phyloP scores from a whole-genome alignment of 306 rosid species.

The Rosa persica region DNA sequence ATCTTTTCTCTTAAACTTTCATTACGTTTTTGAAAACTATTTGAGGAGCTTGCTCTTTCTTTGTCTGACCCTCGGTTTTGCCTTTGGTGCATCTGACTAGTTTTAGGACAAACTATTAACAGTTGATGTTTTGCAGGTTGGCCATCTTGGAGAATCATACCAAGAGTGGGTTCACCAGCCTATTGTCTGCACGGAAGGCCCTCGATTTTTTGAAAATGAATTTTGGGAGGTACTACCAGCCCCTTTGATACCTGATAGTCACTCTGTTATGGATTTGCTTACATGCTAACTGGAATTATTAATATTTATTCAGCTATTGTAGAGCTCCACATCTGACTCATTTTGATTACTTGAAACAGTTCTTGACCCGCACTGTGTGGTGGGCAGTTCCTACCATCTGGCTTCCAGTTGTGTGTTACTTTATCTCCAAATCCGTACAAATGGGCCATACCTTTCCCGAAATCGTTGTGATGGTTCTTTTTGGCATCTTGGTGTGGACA shows the following conservation, averaged over 20 bases:
- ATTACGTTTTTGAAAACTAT: not conserved
- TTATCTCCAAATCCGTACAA: slow-evolving; percentile 51
- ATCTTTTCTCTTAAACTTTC: not conserved
- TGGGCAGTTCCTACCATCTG: slow-evolving; percentile 92
- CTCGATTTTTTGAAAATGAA: slow-evolving; percentile 81
- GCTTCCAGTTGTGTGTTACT: slow-evolving; percentile 82
- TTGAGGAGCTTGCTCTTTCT: not conserved
- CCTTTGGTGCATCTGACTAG: not conserved
- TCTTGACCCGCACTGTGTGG: slow-evolving; percentile 85
- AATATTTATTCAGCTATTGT: not conserved
- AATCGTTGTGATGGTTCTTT: slow-evolving; percentile 45
- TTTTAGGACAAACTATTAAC: not conserved
- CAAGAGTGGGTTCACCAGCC: slow-evolving; percentile 98
- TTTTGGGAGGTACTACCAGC: slow-evolving; percentile 66
- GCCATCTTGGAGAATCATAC: slow-evolving; percentile 88
- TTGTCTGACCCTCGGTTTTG: not conserved
- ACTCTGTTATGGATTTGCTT: slow-evolving; percentile 3
- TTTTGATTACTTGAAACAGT: slow-evolving; percentile 56
- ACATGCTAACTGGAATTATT: not conserved
- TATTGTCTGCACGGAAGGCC: slow-evolving; percentile 79
- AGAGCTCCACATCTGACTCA: slow-evolving; percentile 27
- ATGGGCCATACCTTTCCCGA: slow-evolving; percentile 65
- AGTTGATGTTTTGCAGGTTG: slow-evolving; percentile 57
- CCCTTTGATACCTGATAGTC: not conserved
- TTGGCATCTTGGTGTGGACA: slow-evolving; percentile 77